phyloP scores from a whole-genome alignment of 148 eudicot genomes.

The Diospyros lotus region DNA sequence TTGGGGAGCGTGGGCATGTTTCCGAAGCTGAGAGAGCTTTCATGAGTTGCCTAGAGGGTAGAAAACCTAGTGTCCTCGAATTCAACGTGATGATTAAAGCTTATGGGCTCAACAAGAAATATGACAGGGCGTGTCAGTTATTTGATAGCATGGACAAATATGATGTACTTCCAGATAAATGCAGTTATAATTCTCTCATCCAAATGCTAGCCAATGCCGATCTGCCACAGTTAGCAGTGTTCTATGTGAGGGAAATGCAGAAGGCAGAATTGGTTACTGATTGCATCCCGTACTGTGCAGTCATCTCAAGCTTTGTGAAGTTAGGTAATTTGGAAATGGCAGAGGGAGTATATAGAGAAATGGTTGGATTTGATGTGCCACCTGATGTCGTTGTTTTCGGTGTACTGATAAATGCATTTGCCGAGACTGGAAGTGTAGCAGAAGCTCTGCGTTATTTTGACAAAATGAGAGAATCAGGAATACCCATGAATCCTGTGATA shows the following conservation, averaged over 20 bases:
- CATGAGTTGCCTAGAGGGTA: conserved; percentile 48
- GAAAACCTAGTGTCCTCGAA: conserved; percentile 51
- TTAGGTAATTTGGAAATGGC: conserved; percentile 61
- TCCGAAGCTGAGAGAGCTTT: conserved; percentile 73
- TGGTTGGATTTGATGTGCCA: conserved; percentile 49
- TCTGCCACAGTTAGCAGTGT: conserved; percentile 61
- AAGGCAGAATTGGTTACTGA: conserved; percentile 51
- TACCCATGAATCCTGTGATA: conserved; percentile 58
- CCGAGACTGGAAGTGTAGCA: conserved; percentile 63
- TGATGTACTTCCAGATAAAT: conserved; percentile 66
- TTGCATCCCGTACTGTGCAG: conserved; percentile 75
- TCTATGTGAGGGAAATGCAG: conserved; percentile 73
- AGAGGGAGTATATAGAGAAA: conserved; percentile 50
- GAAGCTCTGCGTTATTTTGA: conserved; percentile 47
- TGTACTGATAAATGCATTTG: conserved; percentile 68
- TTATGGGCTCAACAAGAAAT: conserved; percentile 69
- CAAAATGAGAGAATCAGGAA: conserved; percentile 43
- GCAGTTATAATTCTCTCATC: conserved; percentile 73
- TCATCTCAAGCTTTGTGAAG: conserved; percentile 70
- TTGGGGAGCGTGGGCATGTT: conserved; percentile 71
- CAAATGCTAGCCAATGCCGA: conserved; percentile 73
- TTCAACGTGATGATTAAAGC: conserved; percentile 94
- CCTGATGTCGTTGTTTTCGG: conserved; percentile 86
- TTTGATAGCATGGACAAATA: conserved; percentile 62
- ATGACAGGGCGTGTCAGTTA: conserved; percentile 61